Evolutionary conservation across 306 rosid species (phyloP), one percentile per base, ranked within the genome.

Genomic region (Dryas drummondii): DNA sequence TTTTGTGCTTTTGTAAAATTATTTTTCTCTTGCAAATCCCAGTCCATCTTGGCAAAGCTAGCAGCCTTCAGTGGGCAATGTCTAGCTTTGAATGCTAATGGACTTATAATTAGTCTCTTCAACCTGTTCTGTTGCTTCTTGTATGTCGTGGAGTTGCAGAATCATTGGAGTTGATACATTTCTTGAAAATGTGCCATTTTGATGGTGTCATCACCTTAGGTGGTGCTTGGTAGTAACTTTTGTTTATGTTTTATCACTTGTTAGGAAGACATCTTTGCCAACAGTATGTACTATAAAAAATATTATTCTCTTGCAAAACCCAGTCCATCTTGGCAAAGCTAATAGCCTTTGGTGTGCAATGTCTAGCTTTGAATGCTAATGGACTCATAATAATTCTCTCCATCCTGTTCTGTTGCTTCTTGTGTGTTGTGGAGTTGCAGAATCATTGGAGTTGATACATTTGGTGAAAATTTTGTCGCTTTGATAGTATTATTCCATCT

Each of bases 1-100:
- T 40, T 45, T 13, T 53, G 4, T 13, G 11, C 3, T 0, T 8
- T 19, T 17, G 1, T 3, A 5, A 32, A 50, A 48, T 3, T 17
- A 0, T 57, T 66, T 15, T 3, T 55, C n/a, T n/a, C 3, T 41
- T 56, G 32, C 2, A 17, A 40, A 22, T 42, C 16, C 50, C 66
- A 77, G 94, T 90, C 93, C 91, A 84, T 89, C 90, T 86, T 91
- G 88, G 91, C 88, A 82, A 84, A 82, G 89, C 92, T 88, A 83
- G 15, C 76, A 84, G 73, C 79, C 81, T 70, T 22, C 15, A 11
- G 12, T 6, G 71, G 74, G 84, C 80, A 16, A 70, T 90, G 84
- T 13, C 60, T 87, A 87, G 87, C 73, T 89, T 87, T 89, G 87
- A 85, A 88, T 90, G 98, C 88, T 86, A 91, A 81, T 87, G 91